A percentile compares a stretch with the other conserved stretches of the same genome.
Evolutionary conservation across 257 asterid genomes (phyloP).

Genomic region (Solanum sejunctum): DNA sequence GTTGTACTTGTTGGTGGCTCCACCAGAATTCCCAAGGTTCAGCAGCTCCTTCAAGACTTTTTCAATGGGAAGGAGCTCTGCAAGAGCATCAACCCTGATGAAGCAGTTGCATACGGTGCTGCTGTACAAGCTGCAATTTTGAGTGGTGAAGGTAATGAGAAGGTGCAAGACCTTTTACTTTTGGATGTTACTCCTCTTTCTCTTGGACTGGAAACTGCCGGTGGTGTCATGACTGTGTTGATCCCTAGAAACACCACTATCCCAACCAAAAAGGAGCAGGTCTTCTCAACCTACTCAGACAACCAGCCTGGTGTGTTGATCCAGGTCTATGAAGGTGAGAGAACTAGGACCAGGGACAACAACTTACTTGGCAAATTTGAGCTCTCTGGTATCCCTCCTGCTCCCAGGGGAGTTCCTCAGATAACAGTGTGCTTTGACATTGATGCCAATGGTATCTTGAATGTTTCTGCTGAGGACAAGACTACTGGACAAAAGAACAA

Average conservation of each 20-base stretch:
- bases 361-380: slow-evolving; percentile 69
- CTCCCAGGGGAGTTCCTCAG: slow-evolving; percentile 83
- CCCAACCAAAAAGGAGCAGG: slow-evolving; percentile 77
- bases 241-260: slow-evolving; percentile 73
- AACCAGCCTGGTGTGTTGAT: slow-evolving; percentile 83
- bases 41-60: slow-evolving; percentile 50
- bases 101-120: slow-evolving; percentile 84
- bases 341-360: slow-evolving; percentile 69
- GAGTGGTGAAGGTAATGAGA: slow-evolving; percentile 81
- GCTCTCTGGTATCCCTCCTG: slow-evolving; percentile 81
- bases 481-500: slow-evolving; percentile 89
- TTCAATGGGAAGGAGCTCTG: slow-evolving; percentile 83
- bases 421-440: slow-evolving; percentile 77
- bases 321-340: slow-evolving; percentile 74
- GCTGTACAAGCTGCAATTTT: slow-evolving; percentile 82
- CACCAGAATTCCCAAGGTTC: slow-evolving; percentile 30
- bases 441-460: slow-evolving; percentile 70
- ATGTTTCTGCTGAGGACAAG: slow-evolving; percentile 83
- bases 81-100: slow-evolving; percentile 80
- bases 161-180: slow-evolving; percentile 62
- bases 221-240: slow-evolving; percentile 78
- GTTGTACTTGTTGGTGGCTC: slow-evolving; percentile 32
- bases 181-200: slow-evolving; percentile 83
- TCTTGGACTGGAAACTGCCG: slow-evolving; percentile 71
- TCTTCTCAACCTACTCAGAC: slow-evolving; percentile 69